Base-by-base conservation (phyloP, 345 rosid genomes). In the Populus ilicifolia region DNA sequence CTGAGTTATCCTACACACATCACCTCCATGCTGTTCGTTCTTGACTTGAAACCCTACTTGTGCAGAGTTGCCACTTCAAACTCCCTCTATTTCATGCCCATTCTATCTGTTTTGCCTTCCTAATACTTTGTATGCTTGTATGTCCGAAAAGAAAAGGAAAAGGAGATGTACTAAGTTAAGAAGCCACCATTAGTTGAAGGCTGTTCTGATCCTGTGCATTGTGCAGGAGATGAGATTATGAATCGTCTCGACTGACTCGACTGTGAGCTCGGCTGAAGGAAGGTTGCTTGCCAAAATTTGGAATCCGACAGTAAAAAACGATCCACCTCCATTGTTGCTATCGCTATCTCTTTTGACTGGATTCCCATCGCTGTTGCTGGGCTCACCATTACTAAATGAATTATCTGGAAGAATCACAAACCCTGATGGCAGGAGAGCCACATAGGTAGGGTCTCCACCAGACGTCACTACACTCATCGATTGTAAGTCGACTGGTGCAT, bases 171-270 rank as follows among this genome's bases (percentile, higher is more conserved):
- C 3, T 39, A 72, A 71, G 66, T 65, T 56, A 56, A 73, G 71
- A 64, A 61, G 14, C 66, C 33, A 3, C 59, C 54, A 80, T 56
- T 66, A 78, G 69, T 17, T 69, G 83, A 72, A 89, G 79, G 90
- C 77, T 3, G 86, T 82, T 80, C 81, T 89, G 90, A 96, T 96
- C 85, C 89, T 93, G 79, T 92, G 92, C 11, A 93, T 85, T 5
- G 98, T 92, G 84, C 94, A 91, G 0, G 96, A 93, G 71, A 96
- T 91, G 43, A 93, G 86, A 75, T 88, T 93, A 78, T 96, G 91
- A 67, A 96, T 96, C 0, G 97, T 93, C 84, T 91, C 97, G 52
- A 95, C 92, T 4, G 97, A 95, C 80, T 95, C 99, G 65, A 92
- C 91, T 54, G 96, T 93, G 3, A 96, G 91, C 84, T 91, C 92